Evolutionary conservation across 176 grass and related monocot genomes (phyloP).

Genomic region (Ampelocalamus luodianensis): DNA sequence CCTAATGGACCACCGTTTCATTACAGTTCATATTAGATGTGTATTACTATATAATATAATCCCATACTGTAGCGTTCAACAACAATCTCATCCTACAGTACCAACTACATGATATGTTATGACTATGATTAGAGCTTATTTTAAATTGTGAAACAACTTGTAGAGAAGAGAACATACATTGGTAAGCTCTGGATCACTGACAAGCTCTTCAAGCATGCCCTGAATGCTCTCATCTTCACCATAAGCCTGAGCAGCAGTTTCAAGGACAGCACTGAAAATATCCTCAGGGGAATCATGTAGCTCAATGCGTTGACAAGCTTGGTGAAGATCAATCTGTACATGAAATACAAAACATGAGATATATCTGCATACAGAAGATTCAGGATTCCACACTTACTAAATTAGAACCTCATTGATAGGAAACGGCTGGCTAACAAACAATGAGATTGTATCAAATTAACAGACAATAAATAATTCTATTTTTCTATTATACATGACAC

Average conservation of each 20-base stretch:
- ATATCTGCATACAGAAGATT: background rate
- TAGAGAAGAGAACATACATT: conserved; percentile 63
- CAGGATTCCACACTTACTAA: background rate
- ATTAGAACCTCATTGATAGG: background rate
- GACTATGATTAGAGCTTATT: background rate
- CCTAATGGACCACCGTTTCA: background rate
- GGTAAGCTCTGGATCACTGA: conserved; percentile 59
- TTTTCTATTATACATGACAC: background rate
- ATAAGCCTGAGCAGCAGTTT: conserved; percentile 53
- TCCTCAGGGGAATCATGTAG: conserved; percentile 58
- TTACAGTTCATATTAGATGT: background rate
- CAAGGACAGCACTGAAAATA: conserved; percentile 73
- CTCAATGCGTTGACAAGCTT: conserved; percentile 67
- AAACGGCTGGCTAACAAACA: background rate
- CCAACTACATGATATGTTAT: background rate
- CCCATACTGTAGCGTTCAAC: background rate
- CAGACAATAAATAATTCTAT: background rate
- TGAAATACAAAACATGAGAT: conserved; percentile 15
- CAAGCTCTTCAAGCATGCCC: conserved; percentile 62
- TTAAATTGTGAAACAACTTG: background rate
- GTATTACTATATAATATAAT: background rate
- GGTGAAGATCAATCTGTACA: conserved; percentile 68
- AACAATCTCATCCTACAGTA: background rate
- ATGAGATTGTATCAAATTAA: background rate
- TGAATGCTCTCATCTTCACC: conserved; percentile 54